Evolutionary conservation across 139 green algal genomes (phyloP).

Genomic region (Coelastrella sp.): DNA sequence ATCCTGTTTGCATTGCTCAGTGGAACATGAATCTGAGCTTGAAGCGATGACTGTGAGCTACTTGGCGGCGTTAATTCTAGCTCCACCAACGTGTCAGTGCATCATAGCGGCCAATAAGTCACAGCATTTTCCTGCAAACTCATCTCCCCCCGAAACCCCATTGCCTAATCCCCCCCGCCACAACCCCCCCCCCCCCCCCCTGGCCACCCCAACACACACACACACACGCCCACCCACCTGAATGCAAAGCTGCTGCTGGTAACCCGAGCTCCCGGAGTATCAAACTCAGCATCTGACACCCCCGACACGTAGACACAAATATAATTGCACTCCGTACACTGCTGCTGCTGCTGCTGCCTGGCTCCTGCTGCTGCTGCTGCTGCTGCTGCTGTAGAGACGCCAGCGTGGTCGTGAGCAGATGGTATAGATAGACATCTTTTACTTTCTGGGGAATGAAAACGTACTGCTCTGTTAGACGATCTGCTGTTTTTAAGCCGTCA

Average conservation of each 20-base stretch:
- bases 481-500: constrained; percentile 89
- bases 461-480: constrained; percentile 90
- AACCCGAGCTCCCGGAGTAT: constrained; percentile 88
- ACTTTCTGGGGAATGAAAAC: constrained; percentile 95
- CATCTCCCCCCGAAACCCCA: no score
- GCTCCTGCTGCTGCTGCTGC: neutral
- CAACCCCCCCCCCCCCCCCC: neutral
- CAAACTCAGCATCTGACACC: constrained; percentile 73
- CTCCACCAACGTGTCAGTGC: no score
- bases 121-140: no score
- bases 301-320: constrained; percentile 89
- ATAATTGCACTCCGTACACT: constrained; percentile 90
- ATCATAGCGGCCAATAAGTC: no score
- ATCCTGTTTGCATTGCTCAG: no score
- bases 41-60: no score
- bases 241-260: constrained; percentile 51
- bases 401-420: constrained; percentile 78
- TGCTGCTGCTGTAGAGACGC: constrained; percentile 7
- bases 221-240: constrained; percentile 42
- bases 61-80: no score
- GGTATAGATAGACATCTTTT: constrained; percentile 97
- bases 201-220: no score
- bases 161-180: no score
- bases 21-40: no score
- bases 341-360: neutral